Conservation (phyloP, 2,329 filamentous ascomycete genomes). For the Tothia fuscella region DNA sequence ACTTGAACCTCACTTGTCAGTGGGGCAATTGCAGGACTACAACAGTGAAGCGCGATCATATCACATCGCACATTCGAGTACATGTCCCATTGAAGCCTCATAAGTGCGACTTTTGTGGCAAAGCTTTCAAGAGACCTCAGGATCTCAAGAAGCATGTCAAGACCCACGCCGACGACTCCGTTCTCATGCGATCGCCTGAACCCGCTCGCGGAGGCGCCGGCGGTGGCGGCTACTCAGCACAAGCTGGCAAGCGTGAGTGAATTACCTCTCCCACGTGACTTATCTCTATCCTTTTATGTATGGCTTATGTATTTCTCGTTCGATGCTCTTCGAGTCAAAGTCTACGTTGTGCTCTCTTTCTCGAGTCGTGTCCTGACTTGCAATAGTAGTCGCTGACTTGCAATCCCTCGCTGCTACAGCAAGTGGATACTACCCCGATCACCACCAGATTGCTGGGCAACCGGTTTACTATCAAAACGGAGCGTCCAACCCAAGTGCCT, state of each 20-base stretch:
- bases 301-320: neutral
- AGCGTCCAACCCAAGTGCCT: conserved; percentile 23
- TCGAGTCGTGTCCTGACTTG: conserved; percentile 10
- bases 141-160: conserved; percentile 99
- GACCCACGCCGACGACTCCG: conserved; percentile 93
- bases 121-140: conserved; percentile 97
- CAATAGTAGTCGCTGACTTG: conserved; percentile 32
- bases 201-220: conserved; percentile 36
- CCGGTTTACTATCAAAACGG: conserved; percentile 10
- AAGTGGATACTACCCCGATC: conserved; percentile 37
- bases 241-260: conserved; percentile 25
- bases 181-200: conserved; percentile 53
- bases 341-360: conserved; percentile 1
- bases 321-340: neutral
- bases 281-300: neutral
- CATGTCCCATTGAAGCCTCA: conserved; percentile 98
- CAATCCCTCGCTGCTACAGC: conserved; percentile 38
- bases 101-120: conserved; percentile 97
- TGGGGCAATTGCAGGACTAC: conserved; percentile 95
- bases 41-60: conserved; percentile 97
- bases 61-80: conserved; percentile 96
- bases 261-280: conserved; percentile 4
- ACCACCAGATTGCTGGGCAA: conserved; percentile 20
- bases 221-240: conserved; percentile 16
- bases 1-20: conserved; percentile 91